These are phyloP conservation scores for Diophrys sp. DNA, from an alignment of 73 alveolate genomes.

Conservation along the genomic window DNA sequence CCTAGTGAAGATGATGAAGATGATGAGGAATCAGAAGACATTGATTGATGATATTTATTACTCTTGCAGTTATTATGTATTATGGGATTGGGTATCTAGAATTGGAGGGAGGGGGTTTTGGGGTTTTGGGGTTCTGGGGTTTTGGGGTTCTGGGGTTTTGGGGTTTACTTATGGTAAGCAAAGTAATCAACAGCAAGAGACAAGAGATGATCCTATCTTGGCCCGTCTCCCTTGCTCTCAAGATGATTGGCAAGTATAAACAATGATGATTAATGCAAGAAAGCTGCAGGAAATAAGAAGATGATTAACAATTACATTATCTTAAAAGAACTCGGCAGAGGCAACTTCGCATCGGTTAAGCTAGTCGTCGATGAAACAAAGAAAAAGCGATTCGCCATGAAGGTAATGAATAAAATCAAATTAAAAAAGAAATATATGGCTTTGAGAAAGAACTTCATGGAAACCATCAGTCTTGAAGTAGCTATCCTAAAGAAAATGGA, in stretches of 20 bases:
- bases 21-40: no score
- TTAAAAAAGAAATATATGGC: slow-evolving; percentile 1
- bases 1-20: no score
- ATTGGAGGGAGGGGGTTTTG: no score
- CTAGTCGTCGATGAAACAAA: background rate
- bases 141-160: slow-evolving; percentile 13
- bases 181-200: slow-evolving; percentile 11
- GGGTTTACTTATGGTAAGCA: slow-evolving; percentile 26
- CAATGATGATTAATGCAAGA: background rate
- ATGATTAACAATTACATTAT: background rate
- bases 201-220: slow-evolving; percentile 19
- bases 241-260: background rate
- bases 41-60: no score
- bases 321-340: slow-evolving; percentile 8
- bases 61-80: slow-evolving; percentile 9
- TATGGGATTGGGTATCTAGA: slow-evolving; percentile 14
- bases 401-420: background rate
- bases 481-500: slow-evolving; percentile 45
- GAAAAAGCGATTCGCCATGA: background rate
- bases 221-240: slow-evolving; percentile 14
- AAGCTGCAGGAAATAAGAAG: slow-evolving; percentile 2
- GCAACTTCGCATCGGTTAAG: slow-evolving; percentile 3
- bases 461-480: slow-evolving; percentile 22
- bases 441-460: slow-evolving; percentile 4
- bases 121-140: background rate